phyloP scores from a whole-genome alignment of 2,329 filamentous ascomycete species.

The Biscogniauxia mediterranea region DNA sequence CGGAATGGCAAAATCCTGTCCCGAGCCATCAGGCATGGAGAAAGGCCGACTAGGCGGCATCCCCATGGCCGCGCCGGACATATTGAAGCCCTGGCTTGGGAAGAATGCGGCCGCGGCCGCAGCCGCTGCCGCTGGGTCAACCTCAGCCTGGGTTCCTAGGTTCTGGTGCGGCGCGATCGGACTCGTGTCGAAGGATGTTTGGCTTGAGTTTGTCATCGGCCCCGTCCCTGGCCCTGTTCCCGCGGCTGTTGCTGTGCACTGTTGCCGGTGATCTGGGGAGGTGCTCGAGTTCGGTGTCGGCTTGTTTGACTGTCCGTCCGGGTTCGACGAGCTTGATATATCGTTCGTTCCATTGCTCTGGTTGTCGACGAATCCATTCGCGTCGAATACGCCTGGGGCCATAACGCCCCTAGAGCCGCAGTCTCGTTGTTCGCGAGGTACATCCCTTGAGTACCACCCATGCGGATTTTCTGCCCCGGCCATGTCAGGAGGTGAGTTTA shows the following conservation, averaged over 20 bases:
- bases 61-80: constrained; percentile 28
- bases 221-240: constrained; percentile 18
- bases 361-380: constrained; percentile 38
- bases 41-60: constrained; percentile 36
- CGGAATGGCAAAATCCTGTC: constrained; percentile 42
- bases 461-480: constrained; percentile 34
- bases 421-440: constrained; percentile 1
- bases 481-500: constrained; percentile 40
- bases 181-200: constrained; percentile 51
- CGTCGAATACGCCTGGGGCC: constrained; percentile 14
- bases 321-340: constrained; percentile 48
- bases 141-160: constrained; percentile 36
- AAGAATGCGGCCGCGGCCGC: constrained; percentile 38
- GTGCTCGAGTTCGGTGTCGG: constrained; percentile 60
- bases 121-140: constrained; percentile 31
- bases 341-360: constrained; percentile 47
- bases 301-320: constrained; percentile 49
- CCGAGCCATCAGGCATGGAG: constrained; percentile 36
- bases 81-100: constrained; percentile 38
- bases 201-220: constrained; percentile 38
- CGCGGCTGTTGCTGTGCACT: background rate
- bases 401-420: constrained; percentile 10
- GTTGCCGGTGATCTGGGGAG: constrained; percentile 42
- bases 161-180: constrained; percentile 47
- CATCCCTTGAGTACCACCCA: constrained; percentile 35